These are phyloP conservation scores for Pilaira anomala DNA, from an alignment of 192 early-diverging fungal species.

Conservation along the genomic window DNA sequence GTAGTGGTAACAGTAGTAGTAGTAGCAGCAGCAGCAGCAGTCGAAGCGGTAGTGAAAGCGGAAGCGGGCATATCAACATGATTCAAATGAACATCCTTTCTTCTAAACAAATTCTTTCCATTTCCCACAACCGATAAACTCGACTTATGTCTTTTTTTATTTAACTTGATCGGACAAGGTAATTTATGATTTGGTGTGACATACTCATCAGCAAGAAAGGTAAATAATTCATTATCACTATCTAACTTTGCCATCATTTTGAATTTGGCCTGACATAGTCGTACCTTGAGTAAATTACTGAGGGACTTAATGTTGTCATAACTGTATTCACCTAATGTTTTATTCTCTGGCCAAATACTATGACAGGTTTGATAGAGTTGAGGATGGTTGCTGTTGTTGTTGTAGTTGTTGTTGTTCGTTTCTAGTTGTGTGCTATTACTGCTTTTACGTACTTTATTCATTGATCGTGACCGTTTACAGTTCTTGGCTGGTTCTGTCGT, in stretches of 20 bases:
- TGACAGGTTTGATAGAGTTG: background rate
- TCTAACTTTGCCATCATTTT: slow-evolving; percentile 17
- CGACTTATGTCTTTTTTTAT: background rate
- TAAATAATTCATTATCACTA: background rate
- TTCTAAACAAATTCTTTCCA: slow-evolving; percentile 10
- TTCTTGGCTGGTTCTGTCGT: background rate
- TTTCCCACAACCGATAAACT: slow-evolving; percentile 4
- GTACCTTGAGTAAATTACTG: slow-evolving; percentile 8
- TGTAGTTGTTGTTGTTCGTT: no score
- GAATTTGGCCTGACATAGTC: slow-evolving; percentile 16
- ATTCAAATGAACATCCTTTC: background rate
- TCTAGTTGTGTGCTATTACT: background rate
- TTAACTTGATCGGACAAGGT: background rate
- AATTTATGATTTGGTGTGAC: background rate
- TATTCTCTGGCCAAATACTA: slow-evolving; percentile 5
- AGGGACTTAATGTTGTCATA: slow-evolving; percentile 10
- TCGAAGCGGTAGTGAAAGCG: background rate
- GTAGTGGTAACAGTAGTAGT: no score
- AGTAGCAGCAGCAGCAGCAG: background rate
- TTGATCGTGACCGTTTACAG: no score
- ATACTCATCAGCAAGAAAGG: background rate
- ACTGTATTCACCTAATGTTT: slow-evolving; percentile 9
- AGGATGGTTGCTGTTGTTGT: no score
- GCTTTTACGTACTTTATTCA: background rate
- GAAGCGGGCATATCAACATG: background rate